A percentile compares a stretch with the other conserved stretches of the same genome.
These are phyloP conservation scores for Chrysanthemum seticuspe DNA, from an alignment of 129 eudicot species.

Conservation along the genomic window DNA sequence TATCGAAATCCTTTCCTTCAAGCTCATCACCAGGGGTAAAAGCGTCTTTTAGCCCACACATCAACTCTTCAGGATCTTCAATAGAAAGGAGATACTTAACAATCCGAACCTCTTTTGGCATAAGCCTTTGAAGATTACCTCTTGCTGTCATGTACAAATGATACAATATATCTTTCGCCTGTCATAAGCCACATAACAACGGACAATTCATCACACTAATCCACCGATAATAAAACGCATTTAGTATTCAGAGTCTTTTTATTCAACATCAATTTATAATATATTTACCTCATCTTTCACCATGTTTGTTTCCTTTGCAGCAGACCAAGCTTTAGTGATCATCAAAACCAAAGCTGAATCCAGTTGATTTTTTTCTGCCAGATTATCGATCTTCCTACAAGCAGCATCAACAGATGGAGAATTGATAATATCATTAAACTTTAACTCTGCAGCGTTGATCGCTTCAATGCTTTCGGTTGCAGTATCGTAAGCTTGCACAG, in stretches of 20 bases:
- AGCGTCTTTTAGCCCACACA: constrained; percentile 65
- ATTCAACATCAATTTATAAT: neutral
- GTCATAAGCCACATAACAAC: constrained; percentile 11
- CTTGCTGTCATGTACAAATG: constrained; percentile 66
- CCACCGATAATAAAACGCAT: neutral
- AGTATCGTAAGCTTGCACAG: constrained; percentile 73
- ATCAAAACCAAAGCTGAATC: constrained; percentile 67
- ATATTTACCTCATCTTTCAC: constrained; percentile 68
- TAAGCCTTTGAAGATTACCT: constrained; percentile 68
- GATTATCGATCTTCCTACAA: constrained; percentile 66
- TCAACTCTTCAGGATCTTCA: constrained; percentile 70
- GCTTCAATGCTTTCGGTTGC: constrained; percentile 82
- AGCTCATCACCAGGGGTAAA: constrained; percentile 85
- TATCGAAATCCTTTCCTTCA: constrained; percentile 61
- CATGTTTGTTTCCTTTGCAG: constrained; percentile 75
- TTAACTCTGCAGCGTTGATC: constrained; percentile 72
- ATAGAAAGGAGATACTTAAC: constrained; percentile 69
- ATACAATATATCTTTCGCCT: constrained; percentile 79
- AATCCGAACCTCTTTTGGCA: constrained; percentile 82
- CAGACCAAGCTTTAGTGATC: constrained; percentile 91
- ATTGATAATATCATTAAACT: constrained; percentile 76
- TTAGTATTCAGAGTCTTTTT: neutral
- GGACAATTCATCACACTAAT: constrained; percentile 12
- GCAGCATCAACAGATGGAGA: constrained; percentile 89
- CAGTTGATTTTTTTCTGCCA: constrained; percentile 74